Conservation (phyloP, 257 asterid species). For the Capsicum pubescens region DNA sequence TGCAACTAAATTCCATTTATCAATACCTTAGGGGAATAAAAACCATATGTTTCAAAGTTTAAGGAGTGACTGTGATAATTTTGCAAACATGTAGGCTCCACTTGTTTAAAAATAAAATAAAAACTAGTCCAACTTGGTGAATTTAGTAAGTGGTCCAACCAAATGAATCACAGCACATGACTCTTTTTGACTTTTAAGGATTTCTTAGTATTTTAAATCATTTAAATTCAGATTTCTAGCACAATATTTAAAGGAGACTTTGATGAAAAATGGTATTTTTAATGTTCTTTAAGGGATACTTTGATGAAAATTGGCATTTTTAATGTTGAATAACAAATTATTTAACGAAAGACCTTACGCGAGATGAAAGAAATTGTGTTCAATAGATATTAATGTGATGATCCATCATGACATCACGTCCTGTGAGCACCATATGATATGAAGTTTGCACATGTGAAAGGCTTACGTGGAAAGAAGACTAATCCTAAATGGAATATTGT, state of each 20-base stretch:
- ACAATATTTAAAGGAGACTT: background rate
- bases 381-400: background rate
- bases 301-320: background rate
- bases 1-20: background rate
- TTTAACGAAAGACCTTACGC: no score
- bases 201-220: background rate
- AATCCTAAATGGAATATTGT: no score
- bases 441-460: no score
- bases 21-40: background rate
- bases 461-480: no score
- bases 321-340: background rate
- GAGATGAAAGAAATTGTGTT: background rate
- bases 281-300: background rate
- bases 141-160: conserved; percentile 26
- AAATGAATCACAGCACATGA: background rate
- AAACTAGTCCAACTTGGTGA: background rate
- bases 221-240: conserved; percentile 16
- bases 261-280: background rate
- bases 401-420: no score
- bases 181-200: conserved; percentile 21
- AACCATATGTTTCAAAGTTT: background rate
- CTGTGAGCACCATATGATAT: no score
- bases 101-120: background rate
- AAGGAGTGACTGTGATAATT: background rate
- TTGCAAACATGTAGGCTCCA: background rate